Conservation (phyloP, 2,329 filamentous ascomycete species). For the Diaporthe aspalathi region DNA sequence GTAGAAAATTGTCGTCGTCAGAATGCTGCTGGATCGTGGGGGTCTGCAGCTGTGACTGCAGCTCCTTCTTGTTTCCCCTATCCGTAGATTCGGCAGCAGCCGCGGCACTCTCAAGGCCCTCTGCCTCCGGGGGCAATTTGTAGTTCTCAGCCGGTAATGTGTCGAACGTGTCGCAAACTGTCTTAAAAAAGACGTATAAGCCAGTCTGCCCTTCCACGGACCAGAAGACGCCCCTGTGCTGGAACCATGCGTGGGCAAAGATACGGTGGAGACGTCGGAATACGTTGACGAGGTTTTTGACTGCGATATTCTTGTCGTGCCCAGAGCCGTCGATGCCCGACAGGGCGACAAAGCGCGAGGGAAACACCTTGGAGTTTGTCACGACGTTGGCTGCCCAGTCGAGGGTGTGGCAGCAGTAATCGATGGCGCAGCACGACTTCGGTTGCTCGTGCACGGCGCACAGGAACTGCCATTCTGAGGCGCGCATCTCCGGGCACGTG, state of each 20-base stretch:
- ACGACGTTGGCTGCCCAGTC: constrained; percentile 97
- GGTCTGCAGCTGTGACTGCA: constrained; percentile 46
- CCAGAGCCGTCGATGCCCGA: constrained; percentile 69
- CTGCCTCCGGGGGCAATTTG: constrained; percentile 92
- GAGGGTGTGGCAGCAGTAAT: constrained; percentile 98
- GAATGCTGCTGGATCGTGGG: constrained; percentile 39
- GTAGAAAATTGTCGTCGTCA: constrained; percentile 63
- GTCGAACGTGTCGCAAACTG: constrained; percentile 91
- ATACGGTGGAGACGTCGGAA: constrained; percentile 95
- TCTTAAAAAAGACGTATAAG: constrained; percentile 96
- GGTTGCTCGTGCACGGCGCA: constrained; percentile 97
- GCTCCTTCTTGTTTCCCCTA: constrained; percentile 38
- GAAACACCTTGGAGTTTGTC: constrained; percentile 94
- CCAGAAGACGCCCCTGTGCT: constrained; percentile 96
- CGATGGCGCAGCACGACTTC: constrained; percentile 97
- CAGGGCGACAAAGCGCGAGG: constrained; percentile 77
- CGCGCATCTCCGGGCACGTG: constrained; percentile 98
- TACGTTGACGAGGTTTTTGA: constrained; percentile 92
- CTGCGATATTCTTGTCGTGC: constrained; percentile 71
- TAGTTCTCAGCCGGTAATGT: constrained; percentile 94
- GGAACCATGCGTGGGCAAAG: constrained; percentile 99
- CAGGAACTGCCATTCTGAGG: constrained; percentile 98
- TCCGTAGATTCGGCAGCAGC: constrained; percentile 37
- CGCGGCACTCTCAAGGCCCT: constrained; percentile 73
- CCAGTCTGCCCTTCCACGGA: constrained; percentile 90